Base-by-base conservation (phyloP, 108 stramenopile genomes). In the Skeletonema menzelii region DNA sequence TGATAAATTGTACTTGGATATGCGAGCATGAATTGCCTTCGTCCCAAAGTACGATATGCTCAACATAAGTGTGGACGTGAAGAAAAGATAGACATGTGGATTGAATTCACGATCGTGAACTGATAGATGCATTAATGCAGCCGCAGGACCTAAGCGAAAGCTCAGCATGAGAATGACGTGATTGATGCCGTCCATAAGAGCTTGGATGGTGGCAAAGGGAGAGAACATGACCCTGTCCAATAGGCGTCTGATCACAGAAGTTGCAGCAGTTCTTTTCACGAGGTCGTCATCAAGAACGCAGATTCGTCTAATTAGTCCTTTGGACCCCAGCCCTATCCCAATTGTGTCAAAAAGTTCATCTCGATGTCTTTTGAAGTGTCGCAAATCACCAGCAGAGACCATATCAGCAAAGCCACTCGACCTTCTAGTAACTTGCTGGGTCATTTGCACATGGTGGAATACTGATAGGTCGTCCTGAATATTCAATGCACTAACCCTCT, bases 401-500 rank as follows among this genome's bases (percentile, higher is more conserved):
- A 65, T 56, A 27, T 65, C 64, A 0, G 56, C 56, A 24, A 57
- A 56, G 20, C 22, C 22, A 15, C 49, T 46, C 3, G 15, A 15
- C 4, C 20, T 0, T 34, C 34, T 19, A 2, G 59, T 19, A 10
- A 60, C 11, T 60, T 31, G 32, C 14, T 19, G 6, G 49, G 53
- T 46, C 64, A 65, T 65, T 46, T 65, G 64, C 2, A 65, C 27
- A 46, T 65, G 64, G 13, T 65, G 64, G n/a, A 65, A 55, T 10
- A 65, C 64, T 15, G 15, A 11, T 8, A 65, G 4, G 12, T 65
- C 64, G 4, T 65, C 64, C 12, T 65, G 64, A 22, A 65, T 58
- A 7, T 65, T 65, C 19, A 65, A 53, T 57, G 26, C 8, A n/a
- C 63, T 63, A 17, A 65, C 56, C 8, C 22, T 19, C 64, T 65